Evolutionary conservation across 148 eudicot genomes (phyloP), one percentile per base, ranked within the genome.

Genomic region (Mesembryanthemum crystallinum): DNA sequence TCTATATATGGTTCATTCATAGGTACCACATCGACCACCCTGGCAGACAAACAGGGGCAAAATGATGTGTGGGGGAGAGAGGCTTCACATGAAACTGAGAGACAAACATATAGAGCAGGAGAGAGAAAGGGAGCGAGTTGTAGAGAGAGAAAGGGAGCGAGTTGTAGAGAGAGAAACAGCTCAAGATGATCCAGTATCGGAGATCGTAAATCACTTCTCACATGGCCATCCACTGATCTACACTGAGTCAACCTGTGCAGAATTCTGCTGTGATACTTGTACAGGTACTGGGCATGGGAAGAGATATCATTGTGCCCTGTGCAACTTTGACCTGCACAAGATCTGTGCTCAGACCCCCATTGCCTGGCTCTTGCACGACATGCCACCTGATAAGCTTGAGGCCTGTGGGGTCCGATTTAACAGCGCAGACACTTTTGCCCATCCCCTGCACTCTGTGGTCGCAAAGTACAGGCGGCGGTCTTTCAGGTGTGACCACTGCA

Each of bases 401-500:
- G 28, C 49, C 23, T 52, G 29, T 23, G 69, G 77, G 57, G 23
- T 60, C n/a, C 54, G 35, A 0, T 35, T 59, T 8, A 42, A 69
- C 5, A 49, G 65, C 24, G 47, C 73, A 3, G 55, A 59, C 24
- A 73, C 81, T 25, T 77, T 77, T 11, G 81, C 75, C 0, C 84
- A 77, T 27, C 61, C 72, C 14, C 28, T 51, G 58, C 84, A 82
- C 33, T 45, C 39, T 5, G 74, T 82, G 72, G 55, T 29, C 73
- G 45, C 77, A 13, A 78, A 73, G 54, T 77, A 68, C 45, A 77
- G 33, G n/a, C 60, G n/a, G 47, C 43, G 37, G 67, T 39, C 66
- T 2, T 82, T 60, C 75, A 66, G 8, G 37, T 82, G 81, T 24
- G 60, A 58, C 11, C 84, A 73, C 45, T 82, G 84, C 72, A 82